Conservation (phyloP, 345 rosid species). For the Eutrema yunnanense region DNA sequence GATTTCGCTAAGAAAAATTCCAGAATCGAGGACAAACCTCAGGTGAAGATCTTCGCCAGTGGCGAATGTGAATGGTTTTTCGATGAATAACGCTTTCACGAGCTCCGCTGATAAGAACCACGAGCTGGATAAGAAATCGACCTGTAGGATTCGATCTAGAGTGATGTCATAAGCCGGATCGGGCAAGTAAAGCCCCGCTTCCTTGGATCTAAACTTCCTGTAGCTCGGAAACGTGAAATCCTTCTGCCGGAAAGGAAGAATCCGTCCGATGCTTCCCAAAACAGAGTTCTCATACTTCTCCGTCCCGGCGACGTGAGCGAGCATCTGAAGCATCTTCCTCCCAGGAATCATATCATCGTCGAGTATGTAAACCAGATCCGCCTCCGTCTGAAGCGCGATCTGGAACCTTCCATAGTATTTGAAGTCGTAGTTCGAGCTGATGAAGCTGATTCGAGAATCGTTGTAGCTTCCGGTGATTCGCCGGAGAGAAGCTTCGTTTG, state of each 20-base stretch:
- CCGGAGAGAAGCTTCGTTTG: slow-evolving; percentile 63
- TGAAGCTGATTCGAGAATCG: slow-evolving; percentile 85
- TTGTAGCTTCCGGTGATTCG: slow-evolving; percentile 76
- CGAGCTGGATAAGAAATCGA: slow-evolving; percentile 94
- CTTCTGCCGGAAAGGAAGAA: slow-evolving; percentile 88
- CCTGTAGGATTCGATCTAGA: slow-evolving; percentile 75
- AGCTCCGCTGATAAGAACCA: slow-evolving; percentile 95
- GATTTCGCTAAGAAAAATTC: background rate
- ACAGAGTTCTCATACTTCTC: slow-evolving; percentile 89
- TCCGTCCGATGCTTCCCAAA: slow-evolving; percentile 90
- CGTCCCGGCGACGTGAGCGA: slow-evolving; percentile 95
- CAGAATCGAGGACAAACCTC: slow-evolving; percentile 42
- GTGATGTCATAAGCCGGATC: slow-evolving; percentile 97
- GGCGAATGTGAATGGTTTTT: slow-evolving; percentile 80
- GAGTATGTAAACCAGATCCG: slow-evolving; percentile 73
- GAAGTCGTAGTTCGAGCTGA: slow-evolving; percentile 86
- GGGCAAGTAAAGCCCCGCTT: slow-evolving; percentile 93
- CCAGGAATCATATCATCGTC: slow-evolving; percentile 99
- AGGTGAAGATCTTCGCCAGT: slow-evolving; percentile 99
- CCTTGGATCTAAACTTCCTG: slow-evolving; percentile 81
- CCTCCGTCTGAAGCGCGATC: slow-evolving; percentile 89
- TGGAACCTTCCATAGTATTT: slow-evolving; percentile 98
- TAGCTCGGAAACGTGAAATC: slow-evolving; percentile 98
- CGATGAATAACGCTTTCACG: slow-evolving; percentile 81
- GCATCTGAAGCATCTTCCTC: slow-evolving; percentile 80